phyloP scores from a whole-genome alignment of 2,329 filamentous ascomycete genomes.

The Claviceps paspali region DNA sequence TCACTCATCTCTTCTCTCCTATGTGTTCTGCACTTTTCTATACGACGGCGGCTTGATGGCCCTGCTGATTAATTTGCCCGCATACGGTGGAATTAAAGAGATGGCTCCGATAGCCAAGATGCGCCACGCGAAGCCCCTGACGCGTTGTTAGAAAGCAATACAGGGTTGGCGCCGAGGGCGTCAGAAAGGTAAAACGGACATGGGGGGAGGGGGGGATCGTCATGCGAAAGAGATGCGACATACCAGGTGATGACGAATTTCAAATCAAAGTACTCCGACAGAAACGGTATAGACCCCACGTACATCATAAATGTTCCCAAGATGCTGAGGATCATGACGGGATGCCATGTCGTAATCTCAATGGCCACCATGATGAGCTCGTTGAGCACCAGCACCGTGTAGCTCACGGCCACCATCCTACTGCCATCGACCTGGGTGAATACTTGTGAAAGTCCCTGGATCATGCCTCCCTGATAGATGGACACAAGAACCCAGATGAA shows the following conservation, averaged over 20 bases:
- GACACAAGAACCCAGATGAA: slow-evolving; percentile 94
- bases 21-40: slow-evolving; percentile 72
- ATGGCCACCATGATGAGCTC: slow-evolving; percentile 96
- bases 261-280: slow-evolving; percentile 83
- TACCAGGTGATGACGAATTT: slow-evolving; percentile 57
- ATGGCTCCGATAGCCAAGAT: slow-evolving; percentile 66
- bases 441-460: slow-evolving; percentile 86
- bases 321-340: slow-evolving; percentile 74
- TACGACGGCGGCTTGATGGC: slow-evolving; percentile 87
- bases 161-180: not conserved
- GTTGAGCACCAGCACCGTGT: slow-evolving; percentile 83
- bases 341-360: slow-evolving; percentile 94
- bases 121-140: slow-evolving; percentile 75
- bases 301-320: slow-evolving; percentile 73
- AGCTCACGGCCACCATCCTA: slow-evolving; percentile 77
- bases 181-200: not conserved
- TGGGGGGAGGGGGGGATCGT: not conserved
- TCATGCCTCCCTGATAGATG: slow-evolving; percentile 88
- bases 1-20: slow-evolving; percentile 10
- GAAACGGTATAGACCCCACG: slow-evolving; percentile 67
- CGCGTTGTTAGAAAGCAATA: slow-evolving; percentile 8
- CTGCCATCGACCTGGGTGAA: slow-evolving; percentile 62
- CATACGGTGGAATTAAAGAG: slow-evolving; percentile 74
- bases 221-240: slow-evolving; percentile 14
- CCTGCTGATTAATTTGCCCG: slow-evolving; percentile 68